Evolutionary conservation across 805 yeast genomes (phyloP).

Genomic region (Sugiyamaella floridensis): DNA sequence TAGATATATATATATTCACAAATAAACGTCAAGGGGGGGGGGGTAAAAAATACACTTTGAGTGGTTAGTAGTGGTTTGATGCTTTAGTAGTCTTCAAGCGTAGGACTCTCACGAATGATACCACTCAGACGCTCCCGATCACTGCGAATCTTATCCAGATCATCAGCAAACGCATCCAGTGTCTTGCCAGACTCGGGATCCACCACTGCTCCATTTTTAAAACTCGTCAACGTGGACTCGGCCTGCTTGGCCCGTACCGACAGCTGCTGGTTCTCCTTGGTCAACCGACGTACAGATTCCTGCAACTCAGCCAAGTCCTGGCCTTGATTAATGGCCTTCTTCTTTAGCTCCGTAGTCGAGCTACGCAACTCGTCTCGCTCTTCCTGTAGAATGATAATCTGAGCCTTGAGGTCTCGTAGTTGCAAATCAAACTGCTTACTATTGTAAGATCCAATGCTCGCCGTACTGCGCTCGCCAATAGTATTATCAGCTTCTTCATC

Average conservation of each 20-base stretch:
- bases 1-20: too few relatives aligned
- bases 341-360: conserved; percentile 25
- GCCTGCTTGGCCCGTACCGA: conserved; percentile 8
- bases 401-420: conserved; percentile 78
- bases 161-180: conserved; percentile 11
- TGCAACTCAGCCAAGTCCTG: conserved; percentile 19
- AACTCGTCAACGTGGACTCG: conserved; percentile 7
- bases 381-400: conserved; percentile 68
- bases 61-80: too few relatives aligned
- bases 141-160: conserved; percentile 15
- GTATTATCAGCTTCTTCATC: conserved; percentile 19
- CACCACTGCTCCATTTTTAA: conserved; percentile 6
- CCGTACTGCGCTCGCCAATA: conserved; percentile 29
- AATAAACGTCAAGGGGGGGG: neutral
- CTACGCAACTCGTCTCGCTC: conserved; percentile 66
- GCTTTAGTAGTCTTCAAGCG: neutral
- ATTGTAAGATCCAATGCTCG: conserved; percentile 24
- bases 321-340: conserved; percentile 25
- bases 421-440: conserved; percentile 61
- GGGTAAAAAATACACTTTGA: neutral
- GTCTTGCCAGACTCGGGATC: conserved; percentile 17
- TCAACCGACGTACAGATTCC: conserved; percentile 10
- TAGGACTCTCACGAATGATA: conserved; percentile 6
- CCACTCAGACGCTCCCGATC: conserved; percentile 11
- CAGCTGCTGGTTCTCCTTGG: conserved; percentile 7